A percentile compares a stretch with the other conserved stretches of the same genome.
These are phyloP conservation scores for Penicillium coprophilum DNA, from an alignment of 495 filamentous ascomycete genomes.

Conservation along the genomic window DNA sequence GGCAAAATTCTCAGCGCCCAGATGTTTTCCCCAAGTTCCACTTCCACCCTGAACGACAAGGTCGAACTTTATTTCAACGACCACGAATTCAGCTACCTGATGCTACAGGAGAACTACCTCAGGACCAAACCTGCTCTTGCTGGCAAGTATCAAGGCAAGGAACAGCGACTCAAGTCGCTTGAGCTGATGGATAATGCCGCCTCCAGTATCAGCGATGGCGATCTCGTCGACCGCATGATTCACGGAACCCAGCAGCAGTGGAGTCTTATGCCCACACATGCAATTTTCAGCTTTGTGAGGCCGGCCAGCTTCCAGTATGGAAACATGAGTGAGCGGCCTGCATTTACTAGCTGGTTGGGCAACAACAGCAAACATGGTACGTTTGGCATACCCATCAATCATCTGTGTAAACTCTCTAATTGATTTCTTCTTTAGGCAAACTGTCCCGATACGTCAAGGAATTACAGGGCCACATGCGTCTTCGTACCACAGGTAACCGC, in stretches of 20 bases:
- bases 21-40: slow-evolving; percentile 79
- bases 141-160: slow-evolving; percentile 55
- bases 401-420: slow-evolving; percentile 15
- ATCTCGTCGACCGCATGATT: slow-evolving; percentile 96
- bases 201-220: slow-evolving; percentile 93
- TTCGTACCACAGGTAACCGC: slow-evolving; percentile 86
- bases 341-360: slow-evolving; percentile 88
- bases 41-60: slow-evolving; percentile 89
- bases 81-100: slow-evolving; percentile 91
- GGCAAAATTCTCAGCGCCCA: slow-evolving; percentile 85
- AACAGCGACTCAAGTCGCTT: slow-evolving; percentile 73
- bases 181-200: slow-evolving; percentile 85
- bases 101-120: slow-evolving; percentile 98
- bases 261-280: slow-evolving; percentile 96
- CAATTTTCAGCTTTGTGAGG: slow-evolving; percentile 91
- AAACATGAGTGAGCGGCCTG: slow-evolving; percentile 57
- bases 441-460: slow-evolving; percentile 84
- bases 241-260: slow-evolving; percentile 97
- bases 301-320: slow-evolving; percentile 91
- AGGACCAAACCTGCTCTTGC: slow-evolving; percentile 70
- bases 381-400: slow-evolving; percentile 1
- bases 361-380: slow-evolving; percentile 86
- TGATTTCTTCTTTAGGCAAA: slow-evolving; percentile 55
- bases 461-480: slow-evolving; percentile 94
- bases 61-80: slow-evolving; percentile 99